Conservation (phyloP, 768 basidiomycete species). For the Jaapia argillacea region DNA sequence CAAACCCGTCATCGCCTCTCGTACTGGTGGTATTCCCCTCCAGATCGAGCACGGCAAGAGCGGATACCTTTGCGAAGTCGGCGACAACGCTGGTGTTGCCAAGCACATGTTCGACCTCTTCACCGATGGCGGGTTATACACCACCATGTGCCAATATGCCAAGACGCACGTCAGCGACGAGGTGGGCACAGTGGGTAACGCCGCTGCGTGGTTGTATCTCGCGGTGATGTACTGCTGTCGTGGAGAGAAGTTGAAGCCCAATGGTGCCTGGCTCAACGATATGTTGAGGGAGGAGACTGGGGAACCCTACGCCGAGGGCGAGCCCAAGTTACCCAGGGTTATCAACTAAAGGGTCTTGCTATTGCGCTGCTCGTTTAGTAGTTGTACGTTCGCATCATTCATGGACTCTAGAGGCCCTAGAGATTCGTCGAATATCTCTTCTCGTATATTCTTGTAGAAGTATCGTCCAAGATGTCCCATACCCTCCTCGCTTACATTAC, state of each 20-base stretch:
- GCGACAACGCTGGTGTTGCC: constrained; percentile 70
- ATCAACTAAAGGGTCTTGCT: neutral
- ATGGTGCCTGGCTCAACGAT: constrained; percentile 82
- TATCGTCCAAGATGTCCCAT: neutral
- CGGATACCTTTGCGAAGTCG: constrained; percentile 73
- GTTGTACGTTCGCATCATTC: neutral
- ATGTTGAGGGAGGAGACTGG: constrained; percentile 67
- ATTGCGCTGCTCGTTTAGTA: neutral
- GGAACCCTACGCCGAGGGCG: constrained; percentile 53
- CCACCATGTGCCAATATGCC: constrained; percentile 55
- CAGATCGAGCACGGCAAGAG: constrained; percentile 85
- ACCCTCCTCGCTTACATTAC: too few species aligned
- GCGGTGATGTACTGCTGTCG: constrained; percentile 70
- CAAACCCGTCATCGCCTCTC: constrained; percentile 75
- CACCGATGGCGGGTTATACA: constrained; percentile 31
- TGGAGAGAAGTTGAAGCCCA: constrained; percentile 68
- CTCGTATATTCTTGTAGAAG: neutral
- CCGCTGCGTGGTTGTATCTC: constrained; percentile 54
- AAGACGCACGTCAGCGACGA: constrained; percentile 75
- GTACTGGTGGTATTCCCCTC: constrained; percentile 89
- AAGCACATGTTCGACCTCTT: constrained; percentile 61
- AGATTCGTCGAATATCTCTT: neutral
- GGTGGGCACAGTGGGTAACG: constrained; percentile 77
- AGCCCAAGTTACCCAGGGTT: constrained; percentile 61
- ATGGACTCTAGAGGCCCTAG: neutral